These are phyloP conservation scores for Scheffersomyces parashehatae DNA, from an alignment of 1,139 yeast species.

Conservation along the genomic window DNA sequence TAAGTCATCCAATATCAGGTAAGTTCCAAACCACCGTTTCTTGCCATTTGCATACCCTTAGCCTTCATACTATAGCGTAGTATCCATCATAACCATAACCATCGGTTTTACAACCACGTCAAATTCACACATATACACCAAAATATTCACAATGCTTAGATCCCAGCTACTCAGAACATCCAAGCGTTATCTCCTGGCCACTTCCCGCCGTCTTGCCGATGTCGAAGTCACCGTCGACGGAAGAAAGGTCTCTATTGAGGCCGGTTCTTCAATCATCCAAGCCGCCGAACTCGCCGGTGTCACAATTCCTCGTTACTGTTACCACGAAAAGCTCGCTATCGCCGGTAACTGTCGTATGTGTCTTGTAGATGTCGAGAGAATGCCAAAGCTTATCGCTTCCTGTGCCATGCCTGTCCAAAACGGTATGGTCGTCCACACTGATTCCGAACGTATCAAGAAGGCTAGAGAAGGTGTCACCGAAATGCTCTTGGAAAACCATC, in stretches of 20 bases:
- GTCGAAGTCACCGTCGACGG: conserved; percentile 82
- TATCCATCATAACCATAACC: neutral
- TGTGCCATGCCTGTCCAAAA: conserved; percentile 90
- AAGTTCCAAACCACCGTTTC: too few relatives aligned
- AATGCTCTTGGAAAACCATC: conserved; percentile 86
- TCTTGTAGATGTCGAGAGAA: conserved; percentile 84
- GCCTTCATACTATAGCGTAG: too few relatives aligned
- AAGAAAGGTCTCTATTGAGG: conserved; percentile 72
- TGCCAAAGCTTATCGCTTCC: conserved; percentile 88
- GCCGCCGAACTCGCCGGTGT: conserved; percentile 94
- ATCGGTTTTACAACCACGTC: conserved; percentile 1
- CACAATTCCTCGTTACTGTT: conserved; percentile 84
- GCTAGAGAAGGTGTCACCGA: conserved; percentile 93
- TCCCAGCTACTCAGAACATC: conserved; percentile 26
- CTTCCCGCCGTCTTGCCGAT: conserved; percentile 43
- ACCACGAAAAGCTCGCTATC: conserved; percentile 85
- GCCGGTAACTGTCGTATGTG: conserved; percentile 98
- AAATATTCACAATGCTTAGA: conserved; percentile 16
- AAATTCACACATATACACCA: conserved; percentile 1
- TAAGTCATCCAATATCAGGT: too few relatives aligned
- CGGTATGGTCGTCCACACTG: conserved; percentile 87
- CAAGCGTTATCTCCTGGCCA: conserved; percentile 31
- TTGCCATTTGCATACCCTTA: neutral
- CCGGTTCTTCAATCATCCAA: conserved; percentile 86
- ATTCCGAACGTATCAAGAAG: conserved; percentile 75